Evolutionary conservation across 1,284 basidiomycete genomes (phyloP).

Genomic region (Cerrena zonata): DNA sequence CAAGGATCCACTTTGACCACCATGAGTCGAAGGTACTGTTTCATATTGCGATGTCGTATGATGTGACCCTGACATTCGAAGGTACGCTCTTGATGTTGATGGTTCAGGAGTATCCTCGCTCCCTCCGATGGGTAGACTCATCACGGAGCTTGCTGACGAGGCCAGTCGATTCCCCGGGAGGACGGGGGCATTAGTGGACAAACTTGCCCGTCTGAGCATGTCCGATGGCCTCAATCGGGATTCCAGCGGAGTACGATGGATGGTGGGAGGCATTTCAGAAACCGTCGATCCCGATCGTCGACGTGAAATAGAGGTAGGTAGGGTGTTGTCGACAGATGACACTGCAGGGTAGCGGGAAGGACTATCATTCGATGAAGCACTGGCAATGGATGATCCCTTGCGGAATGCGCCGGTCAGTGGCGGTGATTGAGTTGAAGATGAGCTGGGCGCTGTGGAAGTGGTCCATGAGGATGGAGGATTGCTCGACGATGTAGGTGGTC

Average conservation of each 20-base stretch:
- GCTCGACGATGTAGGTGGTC: slow-evolving; percentile 13
- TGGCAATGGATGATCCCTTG: slow-evolving; percentile 16
- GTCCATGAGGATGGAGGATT: neutral
- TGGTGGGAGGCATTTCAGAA: slow-evolving; percentile 11
- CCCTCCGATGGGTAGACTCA: neutral
- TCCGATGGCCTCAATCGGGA: slow-evolving; percentile 10
- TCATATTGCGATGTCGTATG: slow-evolving; percentile 11
- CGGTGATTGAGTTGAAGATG: slow-evolving; percentile 13
- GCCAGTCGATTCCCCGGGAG: neutral
- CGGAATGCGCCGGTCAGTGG: slow-evolving; percentile 24
- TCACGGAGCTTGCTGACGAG: neutral
- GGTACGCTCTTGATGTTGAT: slow-evolving; percentile 5
- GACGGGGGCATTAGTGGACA: neutral
- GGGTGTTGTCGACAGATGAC: slow-evolving; percentile 6
- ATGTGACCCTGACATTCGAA: slow-evolving; percentile 12
- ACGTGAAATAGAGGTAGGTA: slow-evolving; percentile 8
- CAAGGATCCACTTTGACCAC: slow-evolving; percentile 8
- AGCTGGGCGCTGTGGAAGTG: slow-evolving; percentile 9
- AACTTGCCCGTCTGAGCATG: slow-evolving; percentile 9
- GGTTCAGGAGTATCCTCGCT: neutral
- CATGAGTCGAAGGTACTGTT: slow-evolving; percentile 5
- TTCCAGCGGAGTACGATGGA: slow-evolving; percentile 8
- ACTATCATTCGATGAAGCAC: slow-evolving; percentile 6
- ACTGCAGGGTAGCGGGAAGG: slow-evolving; percentile 13
- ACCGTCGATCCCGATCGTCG: slow-evolving; percentile 9